Percentiles rank a stretch among this genome's conserved stretches.
Evolutionary conservation across 1,284 basidiomycete species (phyloP).

Genomic region (Malassezia furfur): DNA sequence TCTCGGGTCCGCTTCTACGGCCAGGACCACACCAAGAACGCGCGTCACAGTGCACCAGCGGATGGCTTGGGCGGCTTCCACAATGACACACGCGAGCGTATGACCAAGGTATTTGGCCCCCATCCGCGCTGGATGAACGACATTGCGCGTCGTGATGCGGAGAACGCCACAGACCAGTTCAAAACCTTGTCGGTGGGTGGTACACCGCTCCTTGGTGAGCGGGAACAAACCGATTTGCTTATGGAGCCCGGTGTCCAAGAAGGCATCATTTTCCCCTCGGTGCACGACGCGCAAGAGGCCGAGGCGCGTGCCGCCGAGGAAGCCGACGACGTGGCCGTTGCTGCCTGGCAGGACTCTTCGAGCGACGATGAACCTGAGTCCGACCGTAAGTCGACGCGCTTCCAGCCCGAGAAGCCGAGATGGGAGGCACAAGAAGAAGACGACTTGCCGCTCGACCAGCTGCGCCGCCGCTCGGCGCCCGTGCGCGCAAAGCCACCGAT

Average conservation of each 20-base stretch:
- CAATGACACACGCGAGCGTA: slow-evolving; percentile 43
- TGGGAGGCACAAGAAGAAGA: slow-evolving; percentile 24
- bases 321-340: background rate
- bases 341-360: slow-evolving; percentile 9
- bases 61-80: slow-evolving; percentile 17
- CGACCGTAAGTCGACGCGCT: background rate
- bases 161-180: slow-evolving; percentile 5
- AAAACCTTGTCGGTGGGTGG: background rate
- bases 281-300: background rate
- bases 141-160: slow-evolving; percentile 17
- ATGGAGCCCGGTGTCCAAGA: background rate
- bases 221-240: background rate
- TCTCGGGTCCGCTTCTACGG: slow-evolving; percentile 35
- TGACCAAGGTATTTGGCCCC: slow-evolving; percentile 39
- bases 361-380: background rate
- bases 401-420: background rate
- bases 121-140: slow-evolving; percentile 33
- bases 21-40: slow-evolving; percentile 29
- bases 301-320: background rate
- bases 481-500: background rate
- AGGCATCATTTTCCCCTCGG: background rate
- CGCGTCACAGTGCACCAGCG: slow-evolving; percentile 18
- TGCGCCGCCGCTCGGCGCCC: background rate
- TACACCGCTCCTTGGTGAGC: background rate
- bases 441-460: slow-evolving; percentile 6